phyloP scores from a whole-genome alignment of 2,329 filamentous ascomycete species.

The Orbilia quercus region DNA sequence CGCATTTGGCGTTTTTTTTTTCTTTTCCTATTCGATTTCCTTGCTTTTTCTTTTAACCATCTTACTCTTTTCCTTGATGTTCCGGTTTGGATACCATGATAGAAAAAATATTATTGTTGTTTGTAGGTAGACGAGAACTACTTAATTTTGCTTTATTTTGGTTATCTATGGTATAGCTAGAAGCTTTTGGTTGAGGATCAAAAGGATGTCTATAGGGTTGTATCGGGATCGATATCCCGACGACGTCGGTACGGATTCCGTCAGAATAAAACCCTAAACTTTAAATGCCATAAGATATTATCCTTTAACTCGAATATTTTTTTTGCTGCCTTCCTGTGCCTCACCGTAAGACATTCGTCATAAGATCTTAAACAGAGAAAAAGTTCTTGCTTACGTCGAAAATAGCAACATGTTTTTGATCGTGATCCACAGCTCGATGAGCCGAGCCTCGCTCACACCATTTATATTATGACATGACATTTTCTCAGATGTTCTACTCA shows the following conservation, averaged over 20 bases:
- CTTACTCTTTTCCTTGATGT: neutral
- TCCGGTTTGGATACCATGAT: constrained; percentile 38
- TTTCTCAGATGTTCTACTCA: too few species aligned
- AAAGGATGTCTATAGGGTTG: too few species aligned
- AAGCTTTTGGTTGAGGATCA: too few species aligned
- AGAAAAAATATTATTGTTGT: constrained; percentile 31
- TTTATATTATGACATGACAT: constrained; percentile 32
- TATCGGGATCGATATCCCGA: too few species aligned
- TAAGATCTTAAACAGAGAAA: constrained; percentile 1
- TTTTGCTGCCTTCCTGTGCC: neutral
- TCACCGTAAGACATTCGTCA: constrained; percentile 4
- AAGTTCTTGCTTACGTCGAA: constrained; percentile 1
- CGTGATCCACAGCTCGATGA: neutral
- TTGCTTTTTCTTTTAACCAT: neutral
- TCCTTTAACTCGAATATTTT: neutral
- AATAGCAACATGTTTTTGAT: constrained; percentile 33
- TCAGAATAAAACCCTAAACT: too few species aligned
- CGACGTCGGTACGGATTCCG: too few species aligned
- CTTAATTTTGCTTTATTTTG: neutral
- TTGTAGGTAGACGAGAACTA: constrained; percentile 42
- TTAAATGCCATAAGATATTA: too few species aligned
- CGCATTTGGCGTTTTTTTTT: constrained; percentile 9
- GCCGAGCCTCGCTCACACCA: constrained; percentile 37
- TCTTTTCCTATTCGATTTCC: constrained; percentile 14
- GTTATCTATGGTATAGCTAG: neutral